phyloP scores from a whole-genome alignment of 495 filamentous ascomycete species.

The Daldinia grandis region DNA sequence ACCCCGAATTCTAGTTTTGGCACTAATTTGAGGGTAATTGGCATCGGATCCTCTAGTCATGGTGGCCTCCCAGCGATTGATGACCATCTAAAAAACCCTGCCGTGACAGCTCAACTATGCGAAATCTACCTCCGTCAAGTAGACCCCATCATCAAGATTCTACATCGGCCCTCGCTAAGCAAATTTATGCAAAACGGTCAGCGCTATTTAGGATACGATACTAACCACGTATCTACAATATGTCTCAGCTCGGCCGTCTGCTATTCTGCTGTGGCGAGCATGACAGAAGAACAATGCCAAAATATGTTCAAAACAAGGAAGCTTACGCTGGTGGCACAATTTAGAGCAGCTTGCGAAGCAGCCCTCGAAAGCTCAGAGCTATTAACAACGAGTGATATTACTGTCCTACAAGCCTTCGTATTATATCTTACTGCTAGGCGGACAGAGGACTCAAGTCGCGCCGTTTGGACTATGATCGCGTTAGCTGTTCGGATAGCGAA shows the following conservation, averaged over 20 bases:
- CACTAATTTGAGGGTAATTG: constrained; percentile 3
- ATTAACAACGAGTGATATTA: constrained; percentile 26
- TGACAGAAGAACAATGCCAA: constrained; percentile 31
- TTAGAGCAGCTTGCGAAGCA: constrained; percentile 21
- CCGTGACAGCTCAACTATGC: constrained; percentile 18
- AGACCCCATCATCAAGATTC: constrained; percentile 28
- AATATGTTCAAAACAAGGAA: constrained; percentile 1
- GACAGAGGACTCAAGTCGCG: constrained; percentile 27
- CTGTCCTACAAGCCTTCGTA: constrained; percentile 32
- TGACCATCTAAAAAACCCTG: not conserved
- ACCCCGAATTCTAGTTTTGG: constrained; percentile 1
- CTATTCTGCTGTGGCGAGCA: constrained; percentile 19
- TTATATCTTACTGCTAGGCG: constrained; percentile 29
- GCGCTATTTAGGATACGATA: constrained; percentile 16
- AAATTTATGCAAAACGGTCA: constrained; percentile 22
- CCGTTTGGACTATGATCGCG: constrained; percentile 28
- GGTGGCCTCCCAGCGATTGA: not conserved
- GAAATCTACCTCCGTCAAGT: constrained; percentile 31
- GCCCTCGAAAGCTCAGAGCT: constrained; percentile 20
- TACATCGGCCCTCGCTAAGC: constrained; percentile 28
- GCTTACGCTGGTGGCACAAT: not conserved
- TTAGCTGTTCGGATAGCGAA: constrained; percentile 30
- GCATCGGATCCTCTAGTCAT: not conserved
- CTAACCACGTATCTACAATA: constrained; percentile 5
- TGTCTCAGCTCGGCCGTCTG: constrained; percentile 20